Evolutionary conservation across 345 rosid genomes (phyloP).

Genomic region (Litchi chinensis): DNA sequence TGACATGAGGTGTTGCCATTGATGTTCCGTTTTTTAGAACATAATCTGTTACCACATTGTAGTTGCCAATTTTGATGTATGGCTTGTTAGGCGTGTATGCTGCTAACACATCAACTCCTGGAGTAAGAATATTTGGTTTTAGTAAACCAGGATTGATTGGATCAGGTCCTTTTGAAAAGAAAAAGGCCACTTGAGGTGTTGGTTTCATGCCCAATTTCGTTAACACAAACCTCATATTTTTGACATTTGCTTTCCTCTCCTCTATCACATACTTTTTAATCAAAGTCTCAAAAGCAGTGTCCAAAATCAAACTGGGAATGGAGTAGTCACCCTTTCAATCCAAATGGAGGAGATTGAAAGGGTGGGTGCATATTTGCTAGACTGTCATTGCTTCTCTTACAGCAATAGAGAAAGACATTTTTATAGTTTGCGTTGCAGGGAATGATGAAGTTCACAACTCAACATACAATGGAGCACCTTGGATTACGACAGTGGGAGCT

Average conservation of each 20-base stretch:
- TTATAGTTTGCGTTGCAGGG: no score
- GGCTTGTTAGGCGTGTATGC: conserved; percentile 28
- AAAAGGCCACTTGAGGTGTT: conserved; percentile 58
- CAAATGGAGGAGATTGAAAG: no score
- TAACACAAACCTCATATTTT: conserved; percentile 24
- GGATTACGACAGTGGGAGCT: no score
- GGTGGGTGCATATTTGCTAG: no score
- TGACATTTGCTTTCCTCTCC: conserved; percentile 23
- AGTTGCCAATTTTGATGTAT: conserved; percentile 20
- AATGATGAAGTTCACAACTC: no score
- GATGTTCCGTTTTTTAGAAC: conserved; percentile 40
- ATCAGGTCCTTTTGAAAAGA: conserved; percentile 68
- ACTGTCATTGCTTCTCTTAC: no score
- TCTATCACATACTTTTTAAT: conserved; percentile 13
- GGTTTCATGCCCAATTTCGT: conserved; percentile 35
- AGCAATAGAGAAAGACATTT: no score
- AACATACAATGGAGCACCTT: no score
- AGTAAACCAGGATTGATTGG: conserved; percentile 36
- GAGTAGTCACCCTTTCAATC: no score
- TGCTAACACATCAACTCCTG: conserved; percentile 43
- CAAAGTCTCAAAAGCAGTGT: conserved; percentile 11
- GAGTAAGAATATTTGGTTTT: conserved; percentile 48
- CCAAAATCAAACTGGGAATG: conserved; percentile 29
- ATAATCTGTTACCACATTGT: conserved; percentile 34
- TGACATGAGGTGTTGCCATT: conserved; percentile 60